Percentiles rank a stretch among this genome's conserved stretches.
phyloP scores from a whole-genome alignment of 2,329 filamentous ascomycete genomes.

The Proliferodiscus dingleyae region DNA sequence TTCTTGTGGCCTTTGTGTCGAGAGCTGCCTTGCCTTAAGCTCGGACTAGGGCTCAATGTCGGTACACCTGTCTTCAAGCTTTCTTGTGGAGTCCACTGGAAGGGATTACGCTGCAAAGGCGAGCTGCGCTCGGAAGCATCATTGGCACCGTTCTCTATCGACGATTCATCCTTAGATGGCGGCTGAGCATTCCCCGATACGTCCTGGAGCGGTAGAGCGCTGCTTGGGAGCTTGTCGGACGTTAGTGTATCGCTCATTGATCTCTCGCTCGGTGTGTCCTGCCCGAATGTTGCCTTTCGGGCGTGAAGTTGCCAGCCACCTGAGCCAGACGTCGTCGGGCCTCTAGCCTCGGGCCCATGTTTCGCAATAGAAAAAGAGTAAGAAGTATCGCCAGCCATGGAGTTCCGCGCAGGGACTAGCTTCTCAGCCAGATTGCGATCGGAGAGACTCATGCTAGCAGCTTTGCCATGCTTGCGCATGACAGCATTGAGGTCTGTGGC shows the following conservation, averaged over 20 bases:
- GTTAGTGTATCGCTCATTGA: slow-evolving; percentile 8
- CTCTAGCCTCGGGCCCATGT: slow-evolving; percentile 15
- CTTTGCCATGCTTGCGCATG: slow-evolving; percentile 14
- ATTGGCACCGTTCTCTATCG: background rate
- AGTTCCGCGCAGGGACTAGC: slow-evolving; percentile 6
- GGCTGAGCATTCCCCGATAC: slow-evolving; percentile 21
- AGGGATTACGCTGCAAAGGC: no score
- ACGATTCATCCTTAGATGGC: slow-evolving; percentile 4
- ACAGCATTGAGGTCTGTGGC: slow-evolving; percentile 3
- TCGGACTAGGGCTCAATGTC: slow-evolving; percentile 12
- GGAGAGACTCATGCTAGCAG: slow-evolving; percentile 6
- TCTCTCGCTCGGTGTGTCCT: slow-evolving; percentile 13
- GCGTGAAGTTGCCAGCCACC: slow-evolving; percentile 20
- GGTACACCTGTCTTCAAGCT: slow-evolving; percentile 12
- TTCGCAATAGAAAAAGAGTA: slow-evolving; percentile 17
- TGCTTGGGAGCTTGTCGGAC: no score
- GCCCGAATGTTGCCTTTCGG: slow-evolving; percentile 26
- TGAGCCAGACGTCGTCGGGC: slow-evolving; percentile 6
- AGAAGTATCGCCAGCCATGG: slow-evolving; percentile 21
- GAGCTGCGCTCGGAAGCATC: slow-evolving; percentile 11
- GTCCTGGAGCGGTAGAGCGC: slow-evolving; percentile 18
- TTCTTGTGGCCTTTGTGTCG: slow-evolving; percentile 24
- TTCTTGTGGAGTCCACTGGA: slow-evolving; percentile 26
- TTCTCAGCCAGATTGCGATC: slow-evolving; percentile 3
- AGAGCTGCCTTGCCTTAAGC: background rate